phyloP scores from a whole-genome alignment of 345 rosid genomes.

The Eucalyptus urophylla region DNA sequence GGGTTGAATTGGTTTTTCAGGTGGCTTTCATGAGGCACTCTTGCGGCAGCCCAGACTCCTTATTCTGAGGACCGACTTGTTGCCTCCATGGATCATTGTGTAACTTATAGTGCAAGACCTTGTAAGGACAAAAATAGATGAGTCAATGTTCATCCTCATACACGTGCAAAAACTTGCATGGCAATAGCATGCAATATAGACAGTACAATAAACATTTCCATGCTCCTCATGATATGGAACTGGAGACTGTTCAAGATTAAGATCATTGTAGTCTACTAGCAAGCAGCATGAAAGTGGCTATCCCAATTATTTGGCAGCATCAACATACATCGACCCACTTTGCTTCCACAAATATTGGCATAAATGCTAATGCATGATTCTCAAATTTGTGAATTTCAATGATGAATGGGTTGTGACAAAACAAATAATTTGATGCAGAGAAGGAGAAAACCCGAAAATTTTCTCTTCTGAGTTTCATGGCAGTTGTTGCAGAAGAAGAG shows the following conservation, averaged over 20 bases:
- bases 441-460: not conserved
- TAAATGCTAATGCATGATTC: not conserved
- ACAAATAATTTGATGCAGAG: not conserved
- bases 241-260: not conserved
- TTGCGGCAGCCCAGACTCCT: conserved; percentile 60
- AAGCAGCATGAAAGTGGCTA: not conserved
- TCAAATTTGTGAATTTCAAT: not conserved
- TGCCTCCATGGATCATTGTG: conserved; percentile 89
- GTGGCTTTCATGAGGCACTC: conserved; percentile 41
- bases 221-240: not conserved
- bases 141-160: not conserved
- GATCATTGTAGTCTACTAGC: not conserved
- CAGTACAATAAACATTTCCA: not conserved
- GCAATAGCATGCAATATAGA: not conserved
- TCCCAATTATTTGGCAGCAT: not conserved
- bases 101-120: conserved; percentile 71
- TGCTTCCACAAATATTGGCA: not conserved
- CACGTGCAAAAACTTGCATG: not conserved
- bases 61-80: conserved; percentile 16
- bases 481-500: not conserved
- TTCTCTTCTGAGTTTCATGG: not conserved
- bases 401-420: not conserved
- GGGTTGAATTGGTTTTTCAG: not conserved
- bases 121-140: not conserved
- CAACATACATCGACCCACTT: not conserved